Conservation (phyloP, 192 early-diverging fungal species). For the Podila verticillata region DNA sequence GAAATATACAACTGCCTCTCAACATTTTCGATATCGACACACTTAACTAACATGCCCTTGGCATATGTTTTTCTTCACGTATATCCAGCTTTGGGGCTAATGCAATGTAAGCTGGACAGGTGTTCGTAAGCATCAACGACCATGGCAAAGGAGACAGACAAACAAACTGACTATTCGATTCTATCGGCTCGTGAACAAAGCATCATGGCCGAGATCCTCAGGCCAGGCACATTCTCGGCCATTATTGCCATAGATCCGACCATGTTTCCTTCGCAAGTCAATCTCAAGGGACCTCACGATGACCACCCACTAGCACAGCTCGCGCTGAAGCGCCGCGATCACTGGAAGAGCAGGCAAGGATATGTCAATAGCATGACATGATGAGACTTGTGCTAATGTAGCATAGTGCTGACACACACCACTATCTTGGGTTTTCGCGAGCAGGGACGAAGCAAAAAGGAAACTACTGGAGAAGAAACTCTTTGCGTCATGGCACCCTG, state of each 20-base stretch:
- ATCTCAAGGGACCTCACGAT: neutral
- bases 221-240: constrained; percentile 15
- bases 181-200: neutral
- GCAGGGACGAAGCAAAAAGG: constrained; percentile 30
- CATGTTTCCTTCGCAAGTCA: neutral
- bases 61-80: neutral
- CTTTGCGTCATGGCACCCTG: constrained; percentile 50
- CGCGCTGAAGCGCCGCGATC: constrained; percentile 46
- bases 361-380: neutral
- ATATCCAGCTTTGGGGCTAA: neutral
- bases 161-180: too few relatives aligned
- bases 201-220: constrained; percentile 9
- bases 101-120: neutral
- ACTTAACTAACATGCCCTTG: too few relatives aligned
- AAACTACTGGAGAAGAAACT: constrained; percentile 22
- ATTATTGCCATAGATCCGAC: constrained; percentile 24
- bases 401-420: neutral
- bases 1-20: too few relatives aligned
- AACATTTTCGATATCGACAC: too few relatives aligned
- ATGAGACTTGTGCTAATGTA: neutral
- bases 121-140: too few relatives aligned
- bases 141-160: too few relatives aligned
- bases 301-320: neutral
- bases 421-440: neutral
- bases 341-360: constrained; percentile 46